Evolutionary conservation across 108 stramenopile genomes (phyloP), one percentile per base, ranked within the genome.

Genomic region (Schizochytrium sp.): DNA sequence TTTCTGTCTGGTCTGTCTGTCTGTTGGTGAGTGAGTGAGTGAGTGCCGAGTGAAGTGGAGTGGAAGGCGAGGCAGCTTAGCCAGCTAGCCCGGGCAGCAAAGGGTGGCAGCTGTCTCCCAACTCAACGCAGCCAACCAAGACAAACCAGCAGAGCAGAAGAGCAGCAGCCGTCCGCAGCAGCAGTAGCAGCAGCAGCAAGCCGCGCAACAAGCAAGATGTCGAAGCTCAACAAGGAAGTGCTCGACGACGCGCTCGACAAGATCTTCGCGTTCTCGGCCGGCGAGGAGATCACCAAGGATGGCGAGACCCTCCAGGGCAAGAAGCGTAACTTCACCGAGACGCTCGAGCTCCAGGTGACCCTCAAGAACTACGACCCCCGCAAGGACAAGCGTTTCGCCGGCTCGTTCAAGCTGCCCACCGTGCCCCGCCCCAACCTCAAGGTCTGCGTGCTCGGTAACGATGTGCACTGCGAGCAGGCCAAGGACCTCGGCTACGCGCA

Each of bases 381-480:
- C 91, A 97, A 98, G 93, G 99, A 99, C 97, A 99, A 99, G 95
- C 98, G 98, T 97, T 99, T 99, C 97, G 97, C 97, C 91, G 99
- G 99, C 90, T 97, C 98, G 90, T 98, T 99, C 97, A 97, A 96
- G 92, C 97, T 99, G 89, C 98, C 98, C 57, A 60, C 92, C 76
- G 93, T 97, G 60, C 97, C 97, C 72, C 95, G 98, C 63, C 99
- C 98, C 87, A 96, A 96, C 93, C 92, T 98, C 90, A 99, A 97
- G 94, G 93, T 97, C 91, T 99, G 99, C 94, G 96, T 99, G 89
- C 97, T 99, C 72, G 99, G 98, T 87, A 99, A 97, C 90, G 98
- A 97, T 90, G 97, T 96, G 76, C 98, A 99, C 92, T 98, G 97
- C 92, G 98, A 99, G 92, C 97, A 99, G 94, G 99, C 98, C 58